Evolutionary conservation across 306 rosid genomes (phyloP).

Genomic region (Lathyrus oleraceus): DNA sequence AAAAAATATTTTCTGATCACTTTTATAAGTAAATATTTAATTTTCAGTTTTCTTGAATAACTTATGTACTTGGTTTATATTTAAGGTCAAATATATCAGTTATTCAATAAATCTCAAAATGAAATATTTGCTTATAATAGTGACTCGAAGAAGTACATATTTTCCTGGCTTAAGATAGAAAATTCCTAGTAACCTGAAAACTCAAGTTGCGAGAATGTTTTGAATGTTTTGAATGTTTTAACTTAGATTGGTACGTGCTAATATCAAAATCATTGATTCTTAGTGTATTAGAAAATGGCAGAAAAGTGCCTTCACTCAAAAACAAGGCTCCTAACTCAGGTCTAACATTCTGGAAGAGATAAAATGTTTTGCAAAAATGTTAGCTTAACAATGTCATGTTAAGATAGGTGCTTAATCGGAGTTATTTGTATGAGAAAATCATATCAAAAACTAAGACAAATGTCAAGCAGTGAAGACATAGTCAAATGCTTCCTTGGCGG

Average conservation of each 20-base stretch:
- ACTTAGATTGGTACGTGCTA: neutral
- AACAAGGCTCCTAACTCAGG: neutral
- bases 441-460: neutral
- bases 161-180: neutral
- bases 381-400: constrained; percentile 8
- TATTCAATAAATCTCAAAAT: no score
- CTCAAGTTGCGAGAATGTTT: neutral
- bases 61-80: no score
- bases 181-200: neutral
- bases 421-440: constrained; percentile 4
- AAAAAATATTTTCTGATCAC: no score
- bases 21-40: no score
- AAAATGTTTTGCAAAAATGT: neutral
- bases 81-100: no score
- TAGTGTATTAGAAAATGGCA: neutral
- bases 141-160: neutral
- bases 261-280: neutral
- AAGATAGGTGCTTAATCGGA: neutral
- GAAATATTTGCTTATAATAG: no score
- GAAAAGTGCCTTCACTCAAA: neutral
- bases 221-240: neutral
- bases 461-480: constrained; percentile 14
- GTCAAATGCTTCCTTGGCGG: constrained; percentile 20
- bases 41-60: no score
- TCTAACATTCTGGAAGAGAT: neutral